These are phyloP conservation scores for Pythium monospermum DNA, from an alignment of 352 stramenopile species.

Conservation along the genomic window DNA sequence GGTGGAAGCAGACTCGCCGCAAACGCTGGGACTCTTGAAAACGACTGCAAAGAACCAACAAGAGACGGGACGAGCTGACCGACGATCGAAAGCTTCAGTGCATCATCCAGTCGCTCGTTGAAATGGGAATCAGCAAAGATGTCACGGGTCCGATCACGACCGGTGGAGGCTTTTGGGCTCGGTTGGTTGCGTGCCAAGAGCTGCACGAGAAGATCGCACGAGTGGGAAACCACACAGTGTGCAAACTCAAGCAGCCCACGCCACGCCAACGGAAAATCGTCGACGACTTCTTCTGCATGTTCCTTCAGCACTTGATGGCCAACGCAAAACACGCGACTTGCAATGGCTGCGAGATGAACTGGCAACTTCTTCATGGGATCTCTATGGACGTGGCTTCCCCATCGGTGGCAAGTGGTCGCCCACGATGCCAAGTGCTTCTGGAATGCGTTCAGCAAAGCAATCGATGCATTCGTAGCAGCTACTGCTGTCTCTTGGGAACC, in stretches of 20 bases:
- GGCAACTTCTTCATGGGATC: background rate
- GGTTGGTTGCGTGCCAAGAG: slow-evolving; percentile 5
- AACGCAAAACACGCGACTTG: slow-evolving; percentile 3
- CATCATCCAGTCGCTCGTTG: background rate
- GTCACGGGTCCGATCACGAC: background rate
- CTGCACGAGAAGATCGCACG: slow-evolving; percentile 7
- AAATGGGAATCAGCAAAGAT: slow-evolving; percentile 5
- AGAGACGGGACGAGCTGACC: slow-evolving; percentile 12
- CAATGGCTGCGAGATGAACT: background rate
- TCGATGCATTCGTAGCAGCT: background rate
- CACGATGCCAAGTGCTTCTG: slow-evolving; percentile 16
- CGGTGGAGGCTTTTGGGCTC: background rate
- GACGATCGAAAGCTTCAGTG: slow-evolving; percentile 11
- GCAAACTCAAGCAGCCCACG: slow-evolving; percentile 8
- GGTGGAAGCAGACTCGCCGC: slow-evolving; percentile 8
- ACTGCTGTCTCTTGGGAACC: slow-evolving; percentile 3
- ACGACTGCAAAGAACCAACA: slow-evolving; percentile 3
- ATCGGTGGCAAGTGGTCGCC: slow-evolving; percentile 2
- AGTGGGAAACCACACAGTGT: background rate
- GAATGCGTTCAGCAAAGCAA: slow-evolving; percentile 7
- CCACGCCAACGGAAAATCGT: slow-evolving; percentile 13
- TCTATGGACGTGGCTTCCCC: background rate
- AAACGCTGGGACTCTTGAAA: slow-evolving; percentile 14
- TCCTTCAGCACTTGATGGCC: background rate
- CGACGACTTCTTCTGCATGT: background rate